These are phyloP conservation scores for Nicotiana attenuata DNA, from an alignment of 257 asterid species.

Conservation along the genomic window DNA sequence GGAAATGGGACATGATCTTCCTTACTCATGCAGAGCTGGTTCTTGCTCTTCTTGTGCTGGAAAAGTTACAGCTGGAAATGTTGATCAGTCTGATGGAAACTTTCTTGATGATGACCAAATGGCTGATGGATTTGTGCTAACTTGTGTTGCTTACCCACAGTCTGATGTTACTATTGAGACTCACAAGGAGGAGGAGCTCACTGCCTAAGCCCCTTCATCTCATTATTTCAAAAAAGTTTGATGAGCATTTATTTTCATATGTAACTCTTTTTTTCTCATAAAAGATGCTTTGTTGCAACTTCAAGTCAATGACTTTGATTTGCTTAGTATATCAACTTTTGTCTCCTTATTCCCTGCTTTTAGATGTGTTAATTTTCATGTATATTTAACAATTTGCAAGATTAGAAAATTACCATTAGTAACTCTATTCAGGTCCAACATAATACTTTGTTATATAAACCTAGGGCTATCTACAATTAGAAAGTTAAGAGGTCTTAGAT, in stretches of 20 bases:
- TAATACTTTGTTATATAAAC: background rate
- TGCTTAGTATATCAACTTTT: background rate
- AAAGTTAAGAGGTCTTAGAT: background rate
- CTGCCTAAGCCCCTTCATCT: background rate
- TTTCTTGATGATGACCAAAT: constrained; percentile 78
- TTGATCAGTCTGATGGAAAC: constrained; percentile 70
- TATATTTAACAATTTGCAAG: background rate
- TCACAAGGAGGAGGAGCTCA: constrained; percentile 73
- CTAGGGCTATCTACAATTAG: background rate
- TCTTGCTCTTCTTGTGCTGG: constrained; percentile 91
- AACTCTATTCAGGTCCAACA: background rate
- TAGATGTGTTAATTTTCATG: background rate
- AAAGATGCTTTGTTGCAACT: background rate
- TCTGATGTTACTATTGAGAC: constrained; percentile 53
- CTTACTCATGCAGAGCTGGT: constrained; percentile 89
- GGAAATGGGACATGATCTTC: constrained; percentile 52
- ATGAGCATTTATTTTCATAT: constrained; percentile 3
- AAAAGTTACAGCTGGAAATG: constrained; percentile 39
- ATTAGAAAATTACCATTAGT: background rate
- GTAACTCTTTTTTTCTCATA: background rate
- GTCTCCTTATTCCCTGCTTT: background rate
- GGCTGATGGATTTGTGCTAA: constrained; percentile 51
- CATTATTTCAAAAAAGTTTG: background rate
- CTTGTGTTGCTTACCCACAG: constrained; percentile 60
- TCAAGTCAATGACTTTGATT: background rate